Conservation (phyloP, 345 rosid species). For the Angophora floribunda region DNA sequence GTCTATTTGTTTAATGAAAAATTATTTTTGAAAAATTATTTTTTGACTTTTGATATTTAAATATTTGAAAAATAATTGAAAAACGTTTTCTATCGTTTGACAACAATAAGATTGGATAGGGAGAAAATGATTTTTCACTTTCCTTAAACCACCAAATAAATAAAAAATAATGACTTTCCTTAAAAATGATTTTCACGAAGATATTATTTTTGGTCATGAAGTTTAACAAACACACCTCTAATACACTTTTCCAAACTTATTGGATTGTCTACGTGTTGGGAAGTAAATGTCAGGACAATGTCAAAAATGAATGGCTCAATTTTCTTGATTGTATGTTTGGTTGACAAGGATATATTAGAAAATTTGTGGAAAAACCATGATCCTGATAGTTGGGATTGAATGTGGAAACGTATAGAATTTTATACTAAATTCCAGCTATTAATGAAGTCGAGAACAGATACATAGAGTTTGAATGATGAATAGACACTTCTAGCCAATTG, state of each 20-base stretch:
- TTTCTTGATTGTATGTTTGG: neutral
- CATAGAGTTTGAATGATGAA: too few relatives aligned
- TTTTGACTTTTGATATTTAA: neutral
- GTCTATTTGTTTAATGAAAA: neutral
- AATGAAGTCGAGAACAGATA: too few relatives aligned
- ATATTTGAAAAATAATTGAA: neutral
- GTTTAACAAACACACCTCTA: neutral
- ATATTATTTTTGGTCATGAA: too few relatives aligned
- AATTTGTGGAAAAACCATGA: too few relatives aligned
- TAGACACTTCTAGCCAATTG: too few relatives aligned
- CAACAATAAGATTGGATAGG: neutral
- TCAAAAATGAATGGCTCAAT: neutral
- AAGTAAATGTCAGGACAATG: neutral
- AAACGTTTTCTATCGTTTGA: too few relatives aligned
- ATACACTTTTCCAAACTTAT: neutral
- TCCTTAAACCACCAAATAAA: neutral
- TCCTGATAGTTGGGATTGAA: too few relatives aligned
- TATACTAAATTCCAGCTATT: too few relatives aligned
- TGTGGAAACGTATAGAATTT: too few relatives aligned
- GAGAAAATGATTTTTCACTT: neutral
- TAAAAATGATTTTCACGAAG: neutral
- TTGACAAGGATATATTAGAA: neutral
- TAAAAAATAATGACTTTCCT: too few relatives aligned
- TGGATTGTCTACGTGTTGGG: neutral
- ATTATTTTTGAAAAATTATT: too few relatives aligned